phyloP scores from a whole-genome alignment of 2,329 filamentous ascomycete genomes.

The Pyricularia grisea region DNA sequence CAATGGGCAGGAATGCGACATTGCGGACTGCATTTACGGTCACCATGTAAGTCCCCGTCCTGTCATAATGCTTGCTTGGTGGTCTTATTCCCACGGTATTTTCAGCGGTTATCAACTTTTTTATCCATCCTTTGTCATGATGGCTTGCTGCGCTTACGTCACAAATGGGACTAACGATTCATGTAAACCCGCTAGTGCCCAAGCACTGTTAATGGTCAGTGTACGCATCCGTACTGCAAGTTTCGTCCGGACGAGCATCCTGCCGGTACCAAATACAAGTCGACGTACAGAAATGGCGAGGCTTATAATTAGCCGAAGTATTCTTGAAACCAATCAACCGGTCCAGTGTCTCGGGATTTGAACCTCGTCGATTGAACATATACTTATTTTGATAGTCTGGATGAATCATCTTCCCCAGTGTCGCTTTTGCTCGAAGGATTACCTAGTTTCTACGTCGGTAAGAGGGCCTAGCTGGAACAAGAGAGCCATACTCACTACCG shows the following conservation, averaged over 20 bases:
- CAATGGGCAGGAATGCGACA: slow-evolving; percentile 46
- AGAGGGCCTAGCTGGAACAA: background rate
- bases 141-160: background rate
- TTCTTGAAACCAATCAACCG: background rate
- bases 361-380: background rate
- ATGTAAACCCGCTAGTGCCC: slow-evolving; percentile 32
- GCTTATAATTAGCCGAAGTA: background rate
- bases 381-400: background rate
- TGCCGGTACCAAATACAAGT: slow-evolving; percentile 41
- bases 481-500: background rate
- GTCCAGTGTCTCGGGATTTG: background rate
- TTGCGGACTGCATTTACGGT: slow-evolving; percentile 51
- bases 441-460: background rate
- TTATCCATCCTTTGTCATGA: background rate
- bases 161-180: background rate
- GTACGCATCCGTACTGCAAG: slow-evolving; percentile 45
- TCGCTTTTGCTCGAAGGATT: background rate
- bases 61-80: background rate
- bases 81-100: no score
- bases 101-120: no score
- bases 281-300: slow-evolving; percentile 7
- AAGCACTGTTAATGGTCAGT: slow-evolving; percentile 39
- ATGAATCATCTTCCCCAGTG: background rate
- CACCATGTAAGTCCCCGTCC: slow-evolving; percentile 40
- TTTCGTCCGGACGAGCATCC: slow-evolving; percentile 45